Conservation (phyloP, 352 stramenopile genomes). For the Albugo laibachii region DNA sequence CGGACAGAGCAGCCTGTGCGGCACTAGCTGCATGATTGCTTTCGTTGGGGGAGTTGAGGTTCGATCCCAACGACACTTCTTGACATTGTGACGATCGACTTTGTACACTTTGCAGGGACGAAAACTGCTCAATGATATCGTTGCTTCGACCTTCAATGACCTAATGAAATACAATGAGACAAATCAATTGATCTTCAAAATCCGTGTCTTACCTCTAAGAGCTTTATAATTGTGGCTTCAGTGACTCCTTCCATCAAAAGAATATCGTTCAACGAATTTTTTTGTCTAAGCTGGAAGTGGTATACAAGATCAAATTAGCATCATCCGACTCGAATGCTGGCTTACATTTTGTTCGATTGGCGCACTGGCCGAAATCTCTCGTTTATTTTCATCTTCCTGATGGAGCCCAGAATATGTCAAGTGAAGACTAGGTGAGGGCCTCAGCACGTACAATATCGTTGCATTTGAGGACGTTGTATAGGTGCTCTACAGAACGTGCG, state of each 20-base stretch:
- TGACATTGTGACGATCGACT: too few relatives aligned
- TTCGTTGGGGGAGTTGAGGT: too few relatives aligned
- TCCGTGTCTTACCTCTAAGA: constrained; percentile 24
- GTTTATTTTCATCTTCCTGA: neutral
- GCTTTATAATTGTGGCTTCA: constrained; percentile 67
- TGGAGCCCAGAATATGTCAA: neutral
- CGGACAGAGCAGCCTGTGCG: too few relatives aligned
- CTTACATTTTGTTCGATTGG: constrained; percentile 18
- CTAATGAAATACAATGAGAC: constrained; percentile 8
- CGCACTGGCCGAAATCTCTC: neutral
- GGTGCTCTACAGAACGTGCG: constrained; percentile 37
- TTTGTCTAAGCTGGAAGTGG: constrained; percentile 19
- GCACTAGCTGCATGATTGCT: too few relatives aligned
- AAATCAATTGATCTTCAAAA: neutral
- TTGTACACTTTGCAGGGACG: neutral
- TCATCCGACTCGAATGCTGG: constrained; percentile 18
- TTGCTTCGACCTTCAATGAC: constrained; percentile 70
- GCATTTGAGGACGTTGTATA: constrained; percentile 62
- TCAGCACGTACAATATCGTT: constrained; percentile 34
- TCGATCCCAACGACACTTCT: too few relatives aligned
- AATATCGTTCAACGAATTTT: constrained; percentile 75
- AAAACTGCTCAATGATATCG: constrained; percentile 43
- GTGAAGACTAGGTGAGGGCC: constrained; percentile 11
- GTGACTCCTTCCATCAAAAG: constrained; percentile 56
- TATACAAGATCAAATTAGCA: constrained; percentile 1